A percentile compares a stretch with the other conserved stretches of the same genome.
These are phyloP conservation scores for Salix brachista DNA, from an alignment of 345 rosid species.

Conservation along the genomic window DNA sequence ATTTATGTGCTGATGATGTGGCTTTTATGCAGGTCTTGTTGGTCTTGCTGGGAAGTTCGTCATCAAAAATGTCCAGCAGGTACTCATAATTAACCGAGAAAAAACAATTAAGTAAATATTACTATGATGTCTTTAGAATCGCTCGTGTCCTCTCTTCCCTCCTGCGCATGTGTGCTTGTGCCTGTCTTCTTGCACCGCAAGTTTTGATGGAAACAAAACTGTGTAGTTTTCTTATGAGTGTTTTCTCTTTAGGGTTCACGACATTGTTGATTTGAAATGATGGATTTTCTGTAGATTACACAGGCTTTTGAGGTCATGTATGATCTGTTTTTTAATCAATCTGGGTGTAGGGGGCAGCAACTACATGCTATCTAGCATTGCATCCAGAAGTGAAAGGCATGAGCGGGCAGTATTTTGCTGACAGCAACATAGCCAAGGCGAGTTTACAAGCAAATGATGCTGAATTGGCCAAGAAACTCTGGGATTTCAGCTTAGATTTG, in stretches of 20 bases:
- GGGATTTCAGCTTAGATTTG: conserved; percentile 3
- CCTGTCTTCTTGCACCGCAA: too few relatives aligned
- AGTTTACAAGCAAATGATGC: conserved; percentile 4
- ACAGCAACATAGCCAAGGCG: conserved; percentile 5
- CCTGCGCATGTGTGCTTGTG: too few relatives aligned
- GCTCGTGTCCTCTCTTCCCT: too few relatives aligned
- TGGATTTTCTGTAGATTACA: too few relatives aligned
- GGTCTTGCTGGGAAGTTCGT: background rate
- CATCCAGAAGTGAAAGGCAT: conserved; percentile 41
- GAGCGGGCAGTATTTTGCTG: conserved; percentile 2
- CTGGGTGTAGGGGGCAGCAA: conserved; percentile 65
- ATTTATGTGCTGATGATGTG: background rate
- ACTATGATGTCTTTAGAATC: too few relatives aligned
- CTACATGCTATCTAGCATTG: conserved; percentile 69
- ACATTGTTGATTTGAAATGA: too few relatives aligned
- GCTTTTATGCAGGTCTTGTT: background rate
- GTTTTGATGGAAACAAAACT: too few relatives aligned
- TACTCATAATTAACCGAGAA: conserved; percentile 8
- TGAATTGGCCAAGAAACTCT: background rate
- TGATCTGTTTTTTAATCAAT: too few relatives aligned
- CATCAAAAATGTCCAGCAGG: conserved; percentile 64
- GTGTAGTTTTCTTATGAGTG: too few relatives aligned
- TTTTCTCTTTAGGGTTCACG: too few relatives aligned
- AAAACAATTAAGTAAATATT: too few relatives aligned
- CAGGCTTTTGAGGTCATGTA: too few relatives aligned